Base-by-base conservation (phyloP, 1,284 basidiomycete species). In the Heterobasidion annosum region DNA sequence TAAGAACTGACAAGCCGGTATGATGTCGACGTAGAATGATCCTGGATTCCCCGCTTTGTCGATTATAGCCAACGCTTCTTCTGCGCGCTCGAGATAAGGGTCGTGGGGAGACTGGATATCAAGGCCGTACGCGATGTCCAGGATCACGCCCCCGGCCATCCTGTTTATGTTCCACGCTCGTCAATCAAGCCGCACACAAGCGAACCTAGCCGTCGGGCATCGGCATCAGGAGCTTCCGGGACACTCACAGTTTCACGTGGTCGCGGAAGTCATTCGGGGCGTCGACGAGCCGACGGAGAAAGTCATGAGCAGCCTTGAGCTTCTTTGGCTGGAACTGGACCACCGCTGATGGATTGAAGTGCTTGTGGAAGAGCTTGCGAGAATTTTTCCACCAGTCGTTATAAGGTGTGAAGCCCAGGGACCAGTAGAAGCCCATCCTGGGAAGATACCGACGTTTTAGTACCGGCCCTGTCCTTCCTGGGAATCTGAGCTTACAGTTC, bases 371-470 rank as follows among this genome's bases (percentile, higher is more conserved):
- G 16, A 60, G 34, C 19, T 50, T 48, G 48, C 58, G 56, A 25
- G 57, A 62, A 47, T 57, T 4, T 44, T 58, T 58, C 59, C 59
- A 61, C 56, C 56, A 55, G 6, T 61, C 59, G 44, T 61, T 61
- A 54, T 61, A 61, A 35, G 59, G 59, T 5, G 59, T 60, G 35
- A 61, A 61, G 13, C 59, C 59, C 34, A 60, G 56, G 25, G 59
- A 61, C 59, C 59, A 61, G 37, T 54, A 55, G 52, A 61, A 60
- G 10, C 59, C 59, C 59, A 61, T 61, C 12, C 59, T 54, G 37
- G 45, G 51, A 44, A 35, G 42, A 48, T n/a, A 25, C 15, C 44
- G 34, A 13, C n/a, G 18, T 25, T 12, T 46, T 46, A 44, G 34
- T 48, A 25, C 25, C 25, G 25, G 18, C 32, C 13, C 3, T 9